Evolutionary conservation across 2,329 filamentous ascomycete genomes (phyloP).

Genomic region (Endoconidiophora laricicola): DNA sequence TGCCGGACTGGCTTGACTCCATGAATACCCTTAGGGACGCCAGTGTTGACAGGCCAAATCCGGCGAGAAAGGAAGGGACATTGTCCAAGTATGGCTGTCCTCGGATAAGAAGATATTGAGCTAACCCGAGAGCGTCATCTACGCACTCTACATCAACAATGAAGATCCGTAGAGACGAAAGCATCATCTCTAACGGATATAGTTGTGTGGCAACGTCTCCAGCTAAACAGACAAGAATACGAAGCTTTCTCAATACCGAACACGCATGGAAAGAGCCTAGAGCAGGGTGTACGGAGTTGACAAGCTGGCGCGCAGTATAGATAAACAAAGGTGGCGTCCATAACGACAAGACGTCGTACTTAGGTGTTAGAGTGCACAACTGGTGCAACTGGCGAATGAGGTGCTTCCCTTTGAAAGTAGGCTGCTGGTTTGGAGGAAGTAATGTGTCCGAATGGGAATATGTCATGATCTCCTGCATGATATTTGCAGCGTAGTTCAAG

Average conservation of each 20-base stretch:
- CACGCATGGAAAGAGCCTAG: slow-evolving; percentile 77
- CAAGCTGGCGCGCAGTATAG: slow-evolving; percentile 56
- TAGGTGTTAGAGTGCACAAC: slow-evolving; percentile 51
- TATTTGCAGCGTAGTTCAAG: slow-evolving; percentile 42
- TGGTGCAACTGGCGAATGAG: slow-evolving; percentile 60
- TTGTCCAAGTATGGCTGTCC: slow-evolving; percentile 48
- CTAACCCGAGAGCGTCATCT: slow-evolving; percentile 75
- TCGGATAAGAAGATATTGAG: slow-evolving; percentile 62
- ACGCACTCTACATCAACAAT: slow-evolving; percentile 73
- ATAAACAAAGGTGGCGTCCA: slow-evolving; percentile 65
- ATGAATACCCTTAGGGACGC: slow-evolving; percentile 65
- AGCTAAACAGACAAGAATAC: slow-evolving; percentile 64
- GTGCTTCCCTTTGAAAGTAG: slow-evolving; percentile 65
- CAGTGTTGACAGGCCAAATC: slow-evolving; percentile 62
- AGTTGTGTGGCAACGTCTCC: slow-evolving; percentile 54
- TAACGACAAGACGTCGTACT: slow-evolving; percentile 44
- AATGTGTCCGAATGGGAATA: slow-evolving; percentile 48
- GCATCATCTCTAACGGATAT: slow-evolving; percentile 79
- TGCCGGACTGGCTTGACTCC: slow-evolving; percentile 56
- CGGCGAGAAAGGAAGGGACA: slow-evolving; percentile 61
- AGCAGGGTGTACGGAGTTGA: slow-evolving; percentile 67
- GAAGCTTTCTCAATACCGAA: slow-evolving; percentile 69
- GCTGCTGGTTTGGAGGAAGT: slow-evolving; percentile 68
- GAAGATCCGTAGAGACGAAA: slow-evolving; percentile 64
- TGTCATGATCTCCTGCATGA: slow-evolving; percentile 50